Conservation (phyloP, 768 basidiomycete species). For the Tephrocybe rancida region DNA sequence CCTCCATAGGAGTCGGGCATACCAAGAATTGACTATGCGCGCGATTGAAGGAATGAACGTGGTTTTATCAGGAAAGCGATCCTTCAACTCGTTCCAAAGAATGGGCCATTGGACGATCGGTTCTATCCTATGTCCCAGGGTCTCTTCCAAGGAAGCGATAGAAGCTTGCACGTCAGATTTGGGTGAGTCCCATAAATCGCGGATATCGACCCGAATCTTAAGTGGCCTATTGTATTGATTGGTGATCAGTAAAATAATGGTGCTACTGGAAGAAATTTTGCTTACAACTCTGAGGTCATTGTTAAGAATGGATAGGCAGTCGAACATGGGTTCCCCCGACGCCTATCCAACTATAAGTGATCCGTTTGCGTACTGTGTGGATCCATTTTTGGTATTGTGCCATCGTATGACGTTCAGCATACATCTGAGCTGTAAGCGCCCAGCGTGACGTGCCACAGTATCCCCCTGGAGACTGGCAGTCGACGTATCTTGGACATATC, state of each 20-base stretch:
- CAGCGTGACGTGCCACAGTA: too few relatives aligned
- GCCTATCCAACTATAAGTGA: too few relatives aligned
- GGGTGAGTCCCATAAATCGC: slow-evolving; percentile 28
- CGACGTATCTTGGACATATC: too few relatives aligned
- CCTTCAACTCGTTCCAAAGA: slow-evolving; percentile 33
- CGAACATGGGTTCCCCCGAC: too few relatives aligned
- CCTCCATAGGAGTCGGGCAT: slow-evolving; percentile 33
- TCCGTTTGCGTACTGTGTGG: too few relatives aligned
- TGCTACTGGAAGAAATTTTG: not conserved
- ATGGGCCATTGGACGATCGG: slow-evolving; percentile 35
- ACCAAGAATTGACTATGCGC: slow-evolving; percentile 33
- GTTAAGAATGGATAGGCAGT: too few relatives aligned
- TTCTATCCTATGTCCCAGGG: slow-evolving; percentile 34
- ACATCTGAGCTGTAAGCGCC: too few relatives aligned
- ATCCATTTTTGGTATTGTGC: too few relatives aligned
- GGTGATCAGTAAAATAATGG: not conserved
- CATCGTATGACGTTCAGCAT: too few relatives aligned
- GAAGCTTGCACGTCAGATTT: slow-evolving; percentile 29
- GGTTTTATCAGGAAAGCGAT: slow-evolving; percentile 31
- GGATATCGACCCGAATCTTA: slow-evolving; percentile 38
- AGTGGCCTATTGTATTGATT: slow-evolving; percentile 29
- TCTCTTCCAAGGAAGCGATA: slow-evolving; percentile 26
- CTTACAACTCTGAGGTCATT: slow-evolving; percentile 8
- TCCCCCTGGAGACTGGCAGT: too few relatives aligned
- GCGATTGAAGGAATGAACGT: slow-evolving; percentile 36